Conservation (phyloP, 768 basidiomycete genomes). For the Lactarius sp. region DNA sequence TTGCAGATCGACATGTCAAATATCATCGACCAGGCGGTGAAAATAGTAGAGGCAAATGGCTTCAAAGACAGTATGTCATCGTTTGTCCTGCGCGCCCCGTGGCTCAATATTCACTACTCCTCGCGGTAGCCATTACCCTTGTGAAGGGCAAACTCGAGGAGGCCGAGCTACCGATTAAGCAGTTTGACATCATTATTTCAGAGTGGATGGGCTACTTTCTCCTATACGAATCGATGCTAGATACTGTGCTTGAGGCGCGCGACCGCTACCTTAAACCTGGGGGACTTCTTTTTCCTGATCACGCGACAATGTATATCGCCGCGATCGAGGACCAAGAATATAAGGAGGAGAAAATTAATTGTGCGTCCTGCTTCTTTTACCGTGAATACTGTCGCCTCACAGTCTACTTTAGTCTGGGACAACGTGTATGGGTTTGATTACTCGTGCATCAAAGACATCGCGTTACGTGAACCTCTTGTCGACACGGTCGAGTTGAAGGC, state of each 20-base stretch:
- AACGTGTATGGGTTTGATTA: slow-evolving; percentile 99
- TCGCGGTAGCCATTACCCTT: slow-evolving; percentile 75
- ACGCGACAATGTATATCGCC: slow-evolving; percentile 85
- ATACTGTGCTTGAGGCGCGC: slow-evolving; percentile 93
- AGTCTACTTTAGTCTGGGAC: slow-evolving; percentile 79
- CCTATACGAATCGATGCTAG: slow-evolving; percentile 98
- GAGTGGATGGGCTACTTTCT: slow-evolving; percentile 99
- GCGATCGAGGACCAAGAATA: slow-evolving; percentile 99
- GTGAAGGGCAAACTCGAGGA: slow-evolving; percentile 99
- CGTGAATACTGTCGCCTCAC: slow-evolving; percentile 10
- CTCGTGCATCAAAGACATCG: slow-evolving; percentile 99
- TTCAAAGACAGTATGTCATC: slow-evolving; percentile 81
- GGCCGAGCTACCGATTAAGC: slow-evolving; percentile 73
- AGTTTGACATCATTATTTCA: slow-evolving; percentile 98
- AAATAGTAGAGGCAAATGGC: slow-evolving; percentile 94
- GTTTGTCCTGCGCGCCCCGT: neutral
- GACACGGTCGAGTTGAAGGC: slow-evolving; percentile 98
- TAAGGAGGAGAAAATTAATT: slow-evolving; percentile 99
- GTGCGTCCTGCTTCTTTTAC: slow-evolving; percentile 46
- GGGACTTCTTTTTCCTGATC: slow-evolving; percentile 95
- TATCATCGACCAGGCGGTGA: slow-evolving; percentile 98
- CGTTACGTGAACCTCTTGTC: slow-evolving; percentile 91
- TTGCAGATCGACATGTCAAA: slow-evolving; percentile 98
- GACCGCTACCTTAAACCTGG: slow-evolving; percentile 93
- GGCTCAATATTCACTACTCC: slow-evolving; percentile 3